Conservation (phyloP, 2,329 filamentous ascomycete genomes). For the Colletotrichum nymphaeae region DNA sequence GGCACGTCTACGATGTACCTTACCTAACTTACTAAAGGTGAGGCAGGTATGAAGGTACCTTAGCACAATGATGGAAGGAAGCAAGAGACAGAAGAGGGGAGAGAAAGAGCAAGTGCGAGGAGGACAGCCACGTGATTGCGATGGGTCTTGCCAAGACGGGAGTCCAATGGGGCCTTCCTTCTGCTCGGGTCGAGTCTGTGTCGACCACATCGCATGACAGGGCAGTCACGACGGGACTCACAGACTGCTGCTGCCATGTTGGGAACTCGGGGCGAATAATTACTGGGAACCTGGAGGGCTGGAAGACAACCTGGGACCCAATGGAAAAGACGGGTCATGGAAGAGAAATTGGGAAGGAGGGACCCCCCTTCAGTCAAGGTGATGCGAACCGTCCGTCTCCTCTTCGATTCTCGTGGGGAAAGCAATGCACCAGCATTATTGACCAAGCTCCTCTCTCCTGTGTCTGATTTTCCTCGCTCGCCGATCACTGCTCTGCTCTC, state of each 20-base stretch:
- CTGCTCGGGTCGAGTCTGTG: conserved; percentile 9
- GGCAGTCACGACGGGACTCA: background rate
- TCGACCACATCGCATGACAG: background rate
- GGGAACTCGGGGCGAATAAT: background rate
- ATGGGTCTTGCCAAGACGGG: conserved; percentile 28
- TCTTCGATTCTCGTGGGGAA: background rate
- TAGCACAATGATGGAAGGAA: background rate
- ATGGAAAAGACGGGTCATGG: background rate
- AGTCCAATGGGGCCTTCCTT: conserved; percentile 14
- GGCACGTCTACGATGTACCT: background rate
- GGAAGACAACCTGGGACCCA: no score
- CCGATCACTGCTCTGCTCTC: conserved; percentile 22
- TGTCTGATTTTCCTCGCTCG: conserved; percentile 31
- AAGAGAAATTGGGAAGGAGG: background rate
- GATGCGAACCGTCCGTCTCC: background rate
- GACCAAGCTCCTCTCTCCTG: background rate
- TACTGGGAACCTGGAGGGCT: no score
- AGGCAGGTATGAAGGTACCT: no score
- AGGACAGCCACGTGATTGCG: conserved; percentile 6
- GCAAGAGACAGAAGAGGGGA: background rate
- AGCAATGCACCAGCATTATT: background rate
- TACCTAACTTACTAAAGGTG: no score
- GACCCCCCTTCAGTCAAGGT: background rate
- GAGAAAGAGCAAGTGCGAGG: background rate
- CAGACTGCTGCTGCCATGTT: background rate